phyloP scores from a whole-genome alignment of 257 asterid genomes.

The Solanum lycopersicoides region DNA sequence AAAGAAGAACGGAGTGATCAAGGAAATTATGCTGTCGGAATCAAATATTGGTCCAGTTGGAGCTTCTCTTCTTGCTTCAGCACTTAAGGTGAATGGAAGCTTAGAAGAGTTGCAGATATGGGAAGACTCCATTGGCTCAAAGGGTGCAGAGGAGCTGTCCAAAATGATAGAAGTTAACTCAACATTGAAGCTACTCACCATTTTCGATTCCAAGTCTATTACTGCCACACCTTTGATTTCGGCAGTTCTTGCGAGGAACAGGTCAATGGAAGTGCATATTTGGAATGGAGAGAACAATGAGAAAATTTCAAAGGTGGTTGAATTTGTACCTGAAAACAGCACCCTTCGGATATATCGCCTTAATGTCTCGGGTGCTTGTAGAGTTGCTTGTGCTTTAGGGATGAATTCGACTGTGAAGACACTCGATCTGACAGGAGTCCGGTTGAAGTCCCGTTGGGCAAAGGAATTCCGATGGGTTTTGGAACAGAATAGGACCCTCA shows the following conservation, averaged over 20 bases:
- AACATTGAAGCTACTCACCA: conserved; percentile 36
- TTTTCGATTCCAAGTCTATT: conserved; percentile 39
- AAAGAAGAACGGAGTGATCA: conserved; percentile 28
- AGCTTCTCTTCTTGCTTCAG: conserved; percentile 43
- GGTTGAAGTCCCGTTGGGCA: conserved; percentile 70
- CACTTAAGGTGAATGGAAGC: conserved; percentile 37
- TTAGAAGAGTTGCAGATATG: conserved; percentile 65
- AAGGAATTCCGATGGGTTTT: conserved; percentile 76
- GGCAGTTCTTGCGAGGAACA: conserved; percentile 71
- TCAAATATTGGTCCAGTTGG: conserved; percentile 65
- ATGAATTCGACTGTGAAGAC: conserved; percentile 56
- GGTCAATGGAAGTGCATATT: conserved; percentile 60
- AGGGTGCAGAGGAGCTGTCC: conserved; percentile 73
- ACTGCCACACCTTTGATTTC: conserved; percentile 64
- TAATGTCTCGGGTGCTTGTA: conserved; percentile 40
- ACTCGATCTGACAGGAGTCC: conserved; percentile 63
- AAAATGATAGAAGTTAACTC: conserved; percentile 91
- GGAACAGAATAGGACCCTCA: conserved; percentile 62
- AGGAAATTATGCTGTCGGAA: conserved; percentile 42
- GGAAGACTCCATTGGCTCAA: conserved; percentile 74
- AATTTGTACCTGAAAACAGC: conserved; percentile 43
- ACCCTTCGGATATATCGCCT: conserved; percentile 45
- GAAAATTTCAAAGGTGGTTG: conserved; percentile 39
- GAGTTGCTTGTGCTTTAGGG: conserved; percentile 64
- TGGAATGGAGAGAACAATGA: conserved; percentile 38